Percentiles rank a stretch among this genome's conserved stretches.
Conservation (phyloP, 139 green algal species). For the Chlorella sp. region DNA sequence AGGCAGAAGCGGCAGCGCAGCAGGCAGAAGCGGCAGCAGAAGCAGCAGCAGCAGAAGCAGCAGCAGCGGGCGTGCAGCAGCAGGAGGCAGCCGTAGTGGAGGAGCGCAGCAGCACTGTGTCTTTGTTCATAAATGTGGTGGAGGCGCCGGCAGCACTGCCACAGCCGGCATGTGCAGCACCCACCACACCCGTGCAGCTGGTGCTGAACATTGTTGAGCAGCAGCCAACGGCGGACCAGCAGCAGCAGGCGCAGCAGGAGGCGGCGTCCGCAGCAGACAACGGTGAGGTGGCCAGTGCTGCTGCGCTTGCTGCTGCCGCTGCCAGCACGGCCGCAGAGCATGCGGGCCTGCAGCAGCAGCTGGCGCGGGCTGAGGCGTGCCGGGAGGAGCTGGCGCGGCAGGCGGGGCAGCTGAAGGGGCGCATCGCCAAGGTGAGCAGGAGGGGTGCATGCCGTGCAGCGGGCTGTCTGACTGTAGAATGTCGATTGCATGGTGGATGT, state of each 20-base stretch:
- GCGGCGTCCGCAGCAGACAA: background rate
- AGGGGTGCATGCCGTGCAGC: too few species aligned
- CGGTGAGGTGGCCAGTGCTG: too few species aligned
- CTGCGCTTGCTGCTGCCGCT: too few species aligned
- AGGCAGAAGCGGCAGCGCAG: background rate
- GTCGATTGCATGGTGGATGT: too few species aligned
- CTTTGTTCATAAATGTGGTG: background rate
- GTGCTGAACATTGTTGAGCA: conserved; percentile 18
- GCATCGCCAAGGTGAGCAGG: conserved; percentile 15
- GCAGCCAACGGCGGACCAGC: background rate
- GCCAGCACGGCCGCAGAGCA: background rate
- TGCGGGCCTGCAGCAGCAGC: background rate
- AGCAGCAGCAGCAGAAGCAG: background rate
- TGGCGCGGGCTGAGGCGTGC: conserved; percentile 20
- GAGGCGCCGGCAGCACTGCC: background rate
- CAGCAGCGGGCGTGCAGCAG: background rate
- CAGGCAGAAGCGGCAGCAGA: background rate
- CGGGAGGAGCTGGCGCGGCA: conserved; percentile 27
- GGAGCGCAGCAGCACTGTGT: background rate
- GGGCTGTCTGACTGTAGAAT: too few species aligned
- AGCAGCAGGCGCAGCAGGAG: background rate
- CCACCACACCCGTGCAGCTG: background rate
- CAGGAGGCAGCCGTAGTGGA: background rate
- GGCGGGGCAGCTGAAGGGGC: conserved; percentile 20
- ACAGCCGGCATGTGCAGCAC: background rate